These are phyloP conservation scores for Crucibulum laeve DNA, from an alignment of 768 basidiomycete genomes.

Conservation along the genomic window DNA sequence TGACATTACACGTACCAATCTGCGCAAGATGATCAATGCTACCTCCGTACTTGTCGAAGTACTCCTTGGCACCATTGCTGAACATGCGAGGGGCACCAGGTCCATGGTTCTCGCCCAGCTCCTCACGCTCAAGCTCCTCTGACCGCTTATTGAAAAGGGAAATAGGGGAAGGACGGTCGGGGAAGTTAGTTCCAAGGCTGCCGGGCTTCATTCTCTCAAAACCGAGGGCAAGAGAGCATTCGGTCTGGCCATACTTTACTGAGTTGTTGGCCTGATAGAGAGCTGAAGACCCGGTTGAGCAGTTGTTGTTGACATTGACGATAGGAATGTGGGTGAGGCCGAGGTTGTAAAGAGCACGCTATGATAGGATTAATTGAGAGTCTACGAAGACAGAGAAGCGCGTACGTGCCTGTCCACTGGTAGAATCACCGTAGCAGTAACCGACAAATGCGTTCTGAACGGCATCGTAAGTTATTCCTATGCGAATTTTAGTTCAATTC, in stretches of 20 bases:
- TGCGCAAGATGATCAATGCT: constrained; percentile 63
- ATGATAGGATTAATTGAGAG: neutral
- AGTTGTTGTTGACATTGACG: constrained; percentile 86
- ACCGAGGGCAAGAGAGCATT: constrained; percentile 79
- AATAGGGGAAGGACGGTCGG: constrained; percentile 48
- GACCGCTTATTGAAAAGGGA: constrained; percentile 37
- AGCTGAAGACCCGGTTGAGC: constrained; percentile 78
- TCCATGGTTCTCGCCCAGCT: constrained; percentile 60
- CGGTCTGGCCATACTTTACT: constrained; percentile 64
- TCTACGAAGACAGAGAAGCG: neutral
- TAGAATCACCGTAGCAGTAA: constrained; percentile 78
- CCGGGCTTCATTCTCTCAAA: constrained; percentile 85
- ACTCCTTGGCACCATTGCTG: constrained; percentile 71
- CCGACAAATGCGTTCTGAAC: constrained; percentile 74
- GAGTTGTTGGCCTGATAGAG: constrained; percentile 69
- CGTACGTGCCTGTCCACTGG: constrained; percentile 59
- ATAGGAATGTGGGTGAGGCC: constrained; percentile 83
- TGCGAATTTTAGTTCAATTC: neutral
- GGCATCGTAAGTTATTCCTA: constrained; percentile 80
- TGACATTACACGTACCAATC: constrained; percentile 49
- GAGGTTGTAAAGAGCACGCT: constrained; percentile 79
- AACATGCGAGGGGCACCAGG: constrained; percentile 74
- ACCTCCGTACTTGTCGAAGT: constrained; percentile 71
- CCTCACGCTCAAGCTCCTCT: constrained; percentile 41
- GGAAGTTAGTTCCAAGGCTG: constrained; percentile 63